Evolutionary conservation across 2,329 filamentous ascomycete genomes (phyloP).

Genomic region (Coniochaeta hoffmannii): DNA sequence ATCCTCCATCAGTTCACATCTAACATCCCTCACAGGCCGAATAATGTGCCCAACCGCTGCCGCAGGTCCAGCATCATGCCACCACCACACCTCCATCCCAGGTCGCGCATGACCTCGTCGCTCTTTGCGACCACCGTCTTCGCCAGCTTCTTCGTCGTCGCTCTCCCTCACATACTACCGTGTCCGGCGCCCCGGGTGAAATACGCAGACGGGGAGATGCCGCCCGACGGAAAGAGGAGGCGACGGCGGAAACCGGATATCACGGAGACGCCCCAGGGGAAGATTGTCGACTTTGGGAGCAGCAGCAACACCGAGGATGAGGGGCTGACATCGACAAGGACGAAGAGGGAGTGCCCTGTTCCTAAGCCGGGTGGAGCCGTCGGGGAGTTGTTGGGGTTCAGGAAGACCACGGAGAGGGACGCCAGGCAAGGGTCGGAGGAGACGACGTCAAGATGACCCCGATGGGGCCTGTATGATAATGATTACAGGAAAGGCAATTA

Average conservation of each 20-base stretch:
- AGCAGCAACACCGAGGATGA: slow-evolving; percentile 31
- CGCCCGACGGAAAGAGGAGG: slow-evolving; percentile 36
- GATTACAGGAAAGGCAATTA: background rate
- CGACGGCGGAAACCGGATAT: slow-evolving; percentile 29
- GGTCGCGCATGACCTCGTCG: slow-evolving; percentile 86
- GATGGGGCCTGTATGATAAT: slow-evolving; percentile 5
- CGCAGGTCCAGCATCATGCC: slow-evolving; percentile 50
- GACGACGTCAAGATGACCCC: background rate
- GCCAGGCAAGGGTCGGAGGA: background rate
- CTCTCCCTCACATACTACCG: slow-evolving; percentile 80
- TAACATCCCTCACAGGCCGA: background rate
- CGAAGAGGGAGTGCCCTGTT: slow-evolving; percentile 75
- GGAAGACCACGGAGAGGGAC: slow-evolving; percentile 23
- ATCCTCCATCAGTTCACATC: background rate
- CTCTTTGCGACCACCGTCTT: slow-evolving; percentile 91
- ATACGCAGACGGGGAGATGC: slow-evolving; percentile 61
- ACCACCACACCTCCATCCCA: slow-evolving; percentile 83
- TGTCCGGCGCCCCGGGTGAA: slow-evolving; percentile 76
- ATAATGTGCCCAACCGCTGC: background rate
- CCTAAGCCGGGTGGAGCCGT: slow-evolving; percentile 73
- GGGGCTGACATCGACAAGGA: slow-evolving; percentile 31
- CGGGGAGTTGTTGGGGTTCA: slow-evolving; percentile 53
- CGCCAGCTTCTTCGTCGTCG: slow-evolving; percentile 87
- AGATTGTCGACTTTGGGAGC: slow-evolving; percentile 38
- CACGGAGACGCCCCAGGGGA: slow-evolving; percentile 26